Evolutionary conservation across 495 filamentous ascomycete genomes (phyloP), one percentile per base, ranked within the genome.

Genomic region (Penicillium crystallinum): DNA sequence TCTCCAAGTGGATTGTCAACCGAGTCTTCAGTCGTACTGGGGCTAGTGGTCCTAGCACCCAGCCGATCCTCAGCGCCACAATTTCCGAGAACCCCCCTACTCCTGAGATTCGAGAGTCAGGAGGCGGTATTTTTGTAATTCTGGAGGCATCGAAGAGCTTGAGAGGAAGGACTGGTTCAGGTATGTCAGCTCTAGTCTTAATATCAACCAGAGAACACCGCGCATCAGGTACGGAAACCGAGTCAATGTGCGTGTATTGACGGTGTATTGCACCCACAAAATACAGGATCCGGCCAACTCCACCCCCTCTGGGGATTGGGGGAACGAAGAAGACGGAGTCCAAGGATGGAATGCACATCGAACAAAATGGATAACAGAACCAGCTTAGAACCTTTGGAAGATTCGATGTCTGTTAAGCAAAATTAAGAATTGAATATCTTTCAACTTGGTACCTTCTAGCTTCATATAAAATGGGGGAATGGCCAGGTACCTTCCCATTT

Each of bases 51-150:
- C 29, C n/a, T 42, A 50, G 37, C 29, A 42, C 29, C 30, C 10
- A 41, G 47, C 37, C 48, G 48, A 50, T 50, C 48, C 38, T 15
- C 27, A 49, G 25, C 22, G 46, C 46, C 48, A 42, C 48, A 50
- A 50, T 42, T 42, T 50, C 37, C 18, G 22, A 11, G 19, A 30
- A 29, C 38, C 23, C 23, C 3, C 23, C 23, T 27, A 27, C 23
- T 27, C 35, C 36, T 25, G 15, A 29, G 27, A 31, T 39, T 2
- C 9, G 22, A 22, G 7, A 27, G 11, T 39, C 46, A 48, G 33
- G 45, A 47, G 45, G 33, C 10, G 41, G 46, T 48, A 10, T 48
- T 38, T 29, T 48, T 48, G 31, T 17, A 14, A 11, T 23, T 46
- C 4, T 7, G 10, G 35, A 47, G 6, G 25, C 33, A 23, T 19